Evolutionary conservation across 164 flowering plant species (phyloP).

Genomic region (Annona cherimola): DNA sequence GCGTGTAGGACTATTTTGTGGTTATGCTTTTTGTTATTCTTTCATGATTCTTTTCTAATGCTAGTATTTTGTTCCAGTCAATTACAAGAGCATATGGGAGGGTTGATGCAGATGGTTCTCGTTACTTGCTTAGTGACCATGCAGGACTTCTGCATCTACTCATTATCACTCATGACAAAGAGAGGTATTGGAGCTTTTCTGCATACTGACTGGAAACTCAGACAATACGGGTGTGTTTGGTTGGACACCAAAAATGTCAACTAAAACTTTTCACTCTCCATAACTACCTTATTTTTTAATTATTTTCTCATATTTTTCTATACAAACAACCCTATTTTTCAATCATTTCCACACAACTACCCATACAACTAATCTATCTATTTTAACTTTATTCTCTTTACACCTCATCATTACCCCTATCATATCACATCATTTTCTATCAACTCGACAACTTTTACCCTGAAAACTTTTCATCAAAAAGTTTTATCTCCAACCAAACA

Average conservation of each 20-base stretch:
- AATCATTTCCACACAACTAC: too few species aligned
- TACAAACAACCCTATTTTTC: too few species aligned
- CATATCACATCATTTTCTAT: too few species aligned
- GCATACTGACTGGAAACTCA: background rate
- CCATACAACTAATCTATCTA: too few species aligned
- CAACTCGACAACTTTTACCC: too few species aligned
- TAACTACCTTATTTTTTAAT: too few species aligned
- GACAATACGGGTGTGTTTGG: background rate
- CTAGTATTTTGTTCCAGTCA: slow-evolving; percentile 43
- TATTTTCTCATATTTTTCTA: too few species aligned
- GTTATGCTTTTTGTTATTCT: background rate
- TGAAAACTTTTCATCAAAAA: too few species aligned
- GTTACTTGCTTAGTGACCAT: slow-evolving; percentile 93
- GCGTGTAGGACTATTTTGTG: background rate
- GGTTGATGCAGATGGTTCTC: slow-evolving; percentile 97
- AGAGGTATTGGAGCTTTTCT: slow-evolving; percentile 44
- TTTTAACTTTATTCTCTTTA: too few species aligned
- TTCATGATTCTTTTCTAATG: slow-evolving; percentile 1
- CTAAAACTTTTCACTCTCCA: background rate
- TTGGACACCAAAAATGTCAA: background rate
- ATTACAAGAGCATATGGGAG: slow-evolving; percentile 92
- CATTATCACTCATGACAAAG: slow-evolving; percentile 92
- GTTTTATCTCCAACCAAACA: too few species aligned
- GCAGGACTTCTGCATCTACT: slow-evolving; percentile 91
- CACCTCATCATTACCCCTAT: too few species aligned